A percentile compares a stretch with the other conserved stretches of the same genome.
phyloP scores from a whole-genome alignment of 78 protist genomes.

The Dictyostelium capitatum region DNA sequence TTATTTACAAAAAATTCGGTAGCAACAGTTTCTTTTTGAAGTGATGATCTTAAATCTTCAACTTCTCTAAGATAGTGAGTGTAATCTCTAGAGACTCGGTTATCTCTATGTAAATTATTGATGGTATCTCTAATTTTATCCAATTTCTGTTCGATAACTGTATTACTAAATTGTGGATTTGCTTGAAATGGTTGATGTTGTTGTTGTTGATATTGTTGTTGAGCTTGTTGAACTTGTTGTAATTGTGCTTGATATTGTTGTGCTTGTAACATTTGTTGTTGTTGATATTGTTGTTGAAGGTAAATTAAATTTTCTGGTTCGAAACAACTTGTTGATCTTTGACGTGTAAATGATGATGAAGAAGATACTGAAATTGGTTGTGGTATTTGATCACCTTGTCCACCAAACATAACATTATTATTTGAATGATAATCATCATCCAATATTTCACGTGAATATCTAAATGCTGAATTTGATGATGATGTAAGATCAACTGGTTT shows the following conservation, averaged over 20 bases:
- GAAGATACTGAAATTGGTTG: not conserved
- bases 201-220: conserved; percentile 6
- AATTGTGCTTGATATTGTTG: not conserved
- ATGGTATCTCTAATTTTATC: conserved; percentile 54
- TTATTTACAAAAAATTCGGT: conserved; percentile 40
- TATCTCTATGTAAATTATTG: conserved; percentile 28
- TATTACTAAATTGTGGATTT: conserved; percentile 21
- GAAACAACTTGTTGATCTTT: conserved; percentile 75
- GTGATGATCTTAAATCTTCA: conserved; percentile 49
- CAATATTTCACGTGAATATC: conserved; percentile 1
- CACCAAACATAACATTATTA: not conserved
- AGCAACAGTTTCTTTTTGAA: conserved; percentile 43
- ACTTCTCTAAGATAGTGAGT: conserved; percentile 38
- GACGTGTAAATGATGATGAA: conserved; percentile 20
- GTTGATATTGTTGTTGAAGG: not conserved
- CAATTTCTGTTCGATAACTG: conserved; percentile 52
- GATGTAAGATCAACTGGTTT: not conserved
- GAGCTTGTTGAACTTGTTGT: conserved; percentile 16
- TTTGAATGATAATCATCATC: conserved; percentile 23
- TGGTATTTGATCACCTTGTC: not conserved
- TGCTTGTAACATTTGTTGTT: conserved; percentile 5
- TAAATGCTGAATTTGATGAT: not conserved
- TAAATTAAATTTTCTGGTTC: conserved; percentile 21
- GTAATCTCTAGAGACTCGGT: conserved; percentile 62
- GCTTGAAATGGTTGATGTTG: not conserved